Conservation (phyloP, 179 eudicot species). For the Dionaea muscipula region DNA sequence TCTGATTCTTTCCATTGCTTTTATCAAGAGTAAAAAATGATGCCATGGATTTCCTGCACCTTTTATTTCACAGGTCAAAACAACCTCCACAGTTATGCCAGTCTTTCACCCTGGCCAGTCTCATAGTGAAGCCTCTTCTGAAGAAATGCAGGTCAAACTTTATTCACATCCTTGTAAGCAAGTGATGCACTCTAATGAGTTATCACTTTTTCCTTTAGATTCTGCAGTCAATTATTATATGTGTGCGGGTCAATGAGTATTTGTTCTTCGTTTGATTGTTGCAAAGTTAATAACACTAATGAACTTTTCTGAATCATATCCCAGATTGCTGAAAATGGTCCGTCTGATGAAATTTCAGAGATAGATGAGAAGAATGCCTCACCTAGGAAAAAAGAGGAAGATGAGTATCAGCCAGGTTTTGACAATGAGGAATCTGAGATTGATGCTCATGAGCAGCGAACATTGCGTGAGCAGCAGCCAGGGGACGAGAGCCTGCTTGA, state of each 20-base stretch:
- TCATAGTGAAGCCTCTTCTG: conserved; percentile 28
- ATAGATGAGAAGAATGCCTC: conserved; percentile 12
- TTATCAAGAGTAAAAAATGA: not conserved
- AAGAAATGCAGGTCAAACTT: conserved; percentile 36
- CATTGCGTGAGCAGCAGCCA: not conserved
- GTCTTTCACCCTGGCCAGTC: conserved; percentile 27
- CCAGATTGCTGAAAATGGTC: not conserved
- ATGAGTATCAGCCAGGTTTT: conserved; percentile 1
- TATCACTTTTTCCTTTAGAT: no score
- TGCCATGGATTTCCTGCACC: not conserved
- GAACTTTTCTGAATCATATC: not conserved
- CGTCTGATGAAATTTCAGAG: conserved; percentile 9
- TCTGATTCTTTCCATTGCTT: no score
- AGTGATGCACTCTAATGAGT: not conserved
- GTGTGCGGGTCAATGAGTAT: no score
- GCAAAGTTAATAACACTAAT: not conserved
- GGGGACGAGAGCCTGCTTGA: not conserved
- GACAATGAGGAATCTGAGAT: conserved; percentile 6
- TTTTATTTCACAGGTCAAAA: conserved; percentile 33
- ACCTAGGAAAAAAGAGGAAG: conserved; percentile 9
- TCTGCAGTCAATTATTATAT: no score
- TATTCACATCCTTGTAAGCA: not conserved
- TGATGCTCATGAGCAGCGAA: not conserved
- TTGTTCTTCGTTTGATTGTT: no score
- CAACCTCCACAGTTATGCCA: conserved; percentile 23